Conservation (phyloP, 2,329 filamentous ascomycete genomes). For the Plectosphaerella plurivora region DNA sequence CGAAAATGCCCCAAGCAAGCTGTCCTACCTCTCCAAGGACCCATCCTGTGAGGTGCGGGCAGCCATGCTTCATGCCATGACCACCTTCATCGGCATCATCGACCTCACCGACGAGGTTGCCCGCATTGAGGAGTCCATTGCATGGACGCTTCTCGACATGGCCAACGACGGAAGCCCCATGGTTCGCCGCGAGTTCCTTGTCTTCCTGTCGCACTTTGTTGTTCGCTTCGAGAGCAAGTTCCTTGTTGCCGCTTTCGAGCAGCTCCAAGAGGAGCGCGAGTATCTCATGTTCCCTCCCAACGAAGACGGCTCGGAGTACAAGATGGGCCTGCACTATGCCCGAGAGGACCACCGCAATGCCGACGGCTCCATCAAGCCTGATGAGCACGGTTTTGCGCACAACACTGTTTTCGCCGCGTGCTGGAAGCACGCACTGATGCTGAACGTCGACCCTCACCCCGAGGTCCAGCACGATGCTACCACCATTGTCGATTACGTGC, state of each 20-base stretch:
- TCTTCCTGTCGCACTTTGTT: slow-evolving; percentile 91
- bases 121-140: slow-evolving; percentile 85
- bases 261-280: slow-evolving; percentile 78
- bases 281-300: slow-evolving; percentile 53
- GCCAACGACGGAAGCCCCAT: slow-evolving; percentile 90
- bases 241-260: slow-evolving; percentile 85
- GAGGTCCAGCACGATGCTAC: slow-evolving; percentile 85
- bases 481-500: slow-evolving; percentile 80
- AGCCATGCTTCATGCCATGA: slow-evolving; percentile 89
- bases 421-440: slow-evolving; percentile 88
- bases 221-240: slow-evolving; percentile 90
- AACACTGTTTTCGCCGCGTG: slow-evolving; percentile 91
- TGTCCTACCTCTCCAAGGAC: slow-evolving; percentile 78
- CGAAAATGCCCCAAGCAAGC: slow-evolving; percentile 75
- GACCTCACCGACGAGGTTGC: slow-evolving; percentile 89
- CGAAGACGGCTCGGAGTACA: slow-evolving; percentile 53
- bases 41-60: slow-evolving; percentile 88
- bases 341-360: slow-evolving; percentile 49
- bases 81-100: slow-evolving; percentile 88
- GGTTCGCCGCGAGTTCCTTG: slow-evolving; percentile 86
- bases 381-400: slow-evolving; percentile 62
- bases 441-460: slow-evolving; percentile 91
- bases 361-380: slow-evolving; percentile 53
- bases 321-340: slow-evolving; percentile 60
- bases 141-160: slow-evolving; percentile 85